phyloP scores from a whole-genome alignment of 2,329 filamentous ascomycete genomes.

The Hymenoscyphus fraxineus region DNA sequence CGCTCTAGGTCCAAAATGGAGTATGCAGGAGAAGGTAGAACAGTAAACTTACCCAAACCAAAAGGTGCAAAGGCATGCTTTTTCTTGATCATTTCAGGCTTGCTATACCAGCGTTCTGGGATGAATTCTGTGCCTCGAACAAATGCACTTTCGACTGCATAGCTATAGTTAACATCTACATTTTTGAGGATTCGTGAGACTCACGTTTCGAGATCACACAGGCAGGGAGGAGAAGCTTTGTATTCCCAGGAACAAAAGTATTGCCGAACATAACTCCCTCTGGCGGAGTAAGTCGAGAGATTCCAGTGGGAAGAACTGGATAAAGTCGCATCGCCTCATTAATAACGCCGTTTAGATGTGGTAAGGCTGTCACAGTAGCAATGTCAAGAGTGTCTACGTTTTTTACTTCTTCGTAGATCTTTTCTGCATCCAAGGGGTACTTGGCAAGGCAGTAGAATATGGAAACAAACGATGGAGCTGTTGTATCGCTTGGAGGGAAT shows the following conservation, averaged over 20 bases:
- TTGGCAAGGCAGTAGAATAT: conserved; percentile 4
- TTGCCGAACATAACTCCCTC: conserved; percentile 10
- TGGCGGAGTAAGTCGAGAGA: conserved; percentile 6
- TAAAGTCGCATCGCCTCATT: conserved; percentile 21
- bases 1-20: not conserved
- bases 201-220: conserved; percentile 1
- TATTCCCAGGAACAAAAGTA: conserved; percentile 7
- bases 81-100: conserved; percentile 4
- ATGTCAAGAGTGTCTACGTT: not conserved
- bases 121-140: conserved; percentile 7
- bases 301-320: conserved; percentile 17
- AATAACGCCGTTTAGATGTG: conserved; percentile 38
- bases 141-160: not conserved
- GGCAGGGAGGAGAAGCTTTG: conserved; percentile 2
- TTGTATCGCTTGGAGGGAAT: not conserved
- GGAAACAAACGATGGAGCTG: not conserved
- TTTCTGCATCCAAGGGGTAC: conserved; percentile 2
- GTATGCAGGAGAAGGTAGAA: not conserved
- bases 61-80: conserved; percentile 5
- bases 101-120: conserved; percentile 10
- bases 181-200: not conserved
- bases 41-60: not conserved
- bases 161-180: not conserved
- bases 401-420: not conserved
- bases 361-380: not conserved